Conservation (phyloP, 257 asterid genomes). For the Coffea canephora region DNA sequence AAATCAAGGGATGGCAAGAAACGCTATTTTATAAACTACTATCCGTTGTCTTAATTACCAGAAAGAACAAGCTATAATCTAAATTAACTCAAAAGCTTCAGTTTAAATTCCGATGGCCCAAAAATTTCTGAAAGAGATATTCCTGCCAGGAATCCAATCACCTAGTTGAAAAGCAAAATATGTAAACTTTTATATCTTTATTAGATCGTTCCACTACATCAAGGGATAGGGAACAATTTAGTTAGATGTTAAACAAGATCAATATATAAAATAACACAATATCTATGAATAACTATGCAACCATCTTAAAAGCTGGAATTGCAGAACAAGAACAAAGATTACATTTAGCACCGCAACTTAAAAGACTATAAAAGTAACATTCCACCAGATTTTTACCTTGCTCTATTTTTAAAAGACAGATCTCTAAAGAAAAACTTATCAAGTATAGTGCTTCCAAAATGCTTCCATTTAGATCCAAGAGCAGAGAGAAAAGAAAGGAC, state of each 20-base stretch:
- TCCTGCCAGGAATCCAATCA: neutral
- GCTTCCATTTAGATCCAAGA: neutral
- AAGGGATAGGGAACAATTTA: neutral
- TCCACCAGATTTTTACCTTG: slow-evolving; percentile 1
- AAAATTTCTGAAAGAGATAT: no score
- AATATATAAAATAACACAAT: neutral
- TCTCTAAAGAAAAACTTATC: neutral
- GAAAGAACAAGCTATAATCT: neutral
- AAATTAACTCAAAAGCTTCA: neutral
- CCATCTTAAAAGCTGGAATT: neutral
- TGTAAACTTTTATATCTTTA: neutral
- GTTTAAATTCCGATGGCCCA: neutral
- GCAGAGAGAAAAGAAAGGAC: neutral
- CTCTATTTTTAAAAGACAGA: neutral
- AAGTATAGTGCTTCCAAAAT: neutral
- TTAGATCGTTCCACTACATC: neutral
- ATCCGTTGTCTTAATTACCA: no score
- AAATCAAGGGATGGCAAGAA: neutral
- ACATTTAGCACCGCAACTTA: neutral
- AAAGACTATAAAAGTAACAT: neutral
- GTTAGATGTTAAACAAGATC: neutral
- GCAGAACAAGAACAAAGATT: neutral
- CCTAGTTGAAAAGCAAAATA: neutral
- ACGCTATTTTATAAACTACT: neutral
- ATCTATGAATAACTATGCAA: neutral